Evolutionary conservation across 192 early-diverging fungal genomes (phyloP).

Genomic region (Lunasporangiospora selenospora): DNA sequence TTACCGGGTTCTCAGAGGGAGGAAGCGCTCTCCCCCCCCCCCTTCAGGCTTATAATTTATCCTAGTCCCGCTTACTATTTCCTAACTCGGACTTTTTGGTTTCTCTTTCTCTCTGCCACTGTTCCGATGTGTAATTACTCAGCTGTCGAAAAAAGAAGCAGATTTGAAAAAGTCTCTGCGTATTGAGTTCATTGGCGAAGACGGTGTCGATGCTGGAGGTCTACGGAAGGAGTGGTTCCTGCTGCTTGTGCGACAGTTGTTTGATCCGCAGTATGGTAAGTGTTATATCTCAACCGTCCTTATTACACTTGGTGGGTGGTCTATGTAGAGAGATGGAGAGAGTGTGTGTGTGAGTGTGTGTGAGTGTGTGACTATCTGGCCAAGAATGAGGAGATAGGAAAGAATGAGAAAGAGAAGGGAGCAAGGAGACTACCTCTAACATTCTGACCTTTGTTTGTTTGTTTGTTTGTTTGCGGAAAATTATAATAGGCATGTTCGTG

Average conservation of each 20-base stretch:
- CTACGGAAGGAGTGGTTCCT: constrained; percentile 98
- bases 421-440: neutral
- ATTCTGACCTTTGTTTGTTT: constrained; percentile 3
- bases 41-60: too few species aligned
- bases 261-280: constrained; percentile 89
- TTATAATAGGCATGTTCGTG: constrained; percentile 65
- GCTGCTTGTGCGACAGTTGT: constrained; percentile 87
- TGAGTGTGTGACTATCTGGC: too few species aligned
- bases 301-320: neutral
- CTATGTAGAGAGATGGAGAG: too few species aligned
- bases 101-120: too few species aligned
- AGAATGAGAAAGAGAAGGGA: neutral
- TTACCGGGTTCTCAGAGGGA: too few species aligned
- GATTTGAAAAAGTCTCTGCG: constrained; percentile 92
- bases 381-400: neutral
- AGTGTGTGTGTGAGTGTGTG: too few species aligned
- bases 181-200: constrained; percentile 94
- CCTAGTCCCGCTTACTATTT: too few species aligned
- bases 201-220: constrained; percentile 96
- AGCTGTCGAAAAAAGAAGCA: constrained; percentile 73
- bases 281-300: constrained; percentile 25
- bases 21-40: too few species aligned
- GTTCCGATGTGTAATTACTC: too few species aligned
- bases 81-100: too few species aligned
- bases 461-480: constrained; percentile 41